phyloP scores from a whole-genome alignment of 306 rosid species.

The Begonia peltatifolia region DNA sequence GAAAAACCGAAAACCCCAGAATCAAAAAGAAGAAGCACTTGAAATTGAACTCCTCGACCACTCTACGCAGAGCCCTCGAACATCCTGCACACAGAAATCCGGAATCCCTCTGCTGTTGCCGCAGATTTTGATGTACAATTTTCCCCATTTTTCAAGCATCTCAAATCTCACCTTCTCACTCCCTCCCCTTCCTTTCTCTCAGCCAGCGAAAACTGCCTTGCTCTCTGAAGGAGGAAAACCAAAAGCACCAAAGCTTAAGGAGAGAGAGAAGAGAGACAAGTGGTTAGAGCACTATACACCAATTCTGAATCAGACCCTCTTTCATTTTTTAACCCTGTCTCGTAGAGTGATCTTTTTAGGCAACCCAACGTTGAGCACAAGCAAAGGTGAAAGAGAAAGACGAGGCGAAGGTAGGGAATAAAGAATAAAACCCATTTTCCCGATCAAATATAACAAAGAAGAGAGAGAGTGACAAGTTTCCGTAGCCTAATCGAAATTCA shows the following conservation, averaged over 20 bases:
- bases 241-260: slow-evolving; percentile 2
- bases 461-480: too few species aligned
- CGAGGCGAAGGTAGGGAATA: slow-evolving; percentile 8
- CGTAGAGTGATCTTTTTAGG: too few species aligned
- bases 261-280: slow-evolving; percentile 18
- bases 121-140: slow-evolving; percentile 24
- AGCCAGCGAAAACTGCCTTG: not conserved
- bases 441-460: not conserved
- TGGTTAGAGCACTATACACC: slow-evolving; percentile 12
- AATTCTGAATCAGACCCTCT: slow-evolving; percentile 3
- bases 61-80: slow-evolving; percentile 18
- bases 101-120: slow-evolving; percentile 23
- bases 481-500: not conserved
- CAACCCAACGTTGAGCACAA: too few species aligned
- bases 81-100: slow-evolving; percentile 30
- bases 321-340: too few species aligned
- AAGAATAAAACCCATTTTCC: slow-evolving; percentile 4
- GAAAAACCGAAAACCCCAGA: slow-evolving; percentile 36
- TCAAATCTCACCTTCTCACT: slow-evolving; percentile 11
- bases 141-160: slow-evolving; percentile 57
- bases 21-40: slow-evolving; percentile 56
- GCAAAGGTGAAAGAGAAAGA: too few species aligned
- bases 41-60: slow-evolving; percentile 37
- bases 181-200: slow-evolving; percentile 9
- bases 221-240: too few species aligned